These are phyloP conservation scores for Plantago coronopus DNA, from an alignment of 305 asterid genomes.

Conservation along the genomic window DNA sequence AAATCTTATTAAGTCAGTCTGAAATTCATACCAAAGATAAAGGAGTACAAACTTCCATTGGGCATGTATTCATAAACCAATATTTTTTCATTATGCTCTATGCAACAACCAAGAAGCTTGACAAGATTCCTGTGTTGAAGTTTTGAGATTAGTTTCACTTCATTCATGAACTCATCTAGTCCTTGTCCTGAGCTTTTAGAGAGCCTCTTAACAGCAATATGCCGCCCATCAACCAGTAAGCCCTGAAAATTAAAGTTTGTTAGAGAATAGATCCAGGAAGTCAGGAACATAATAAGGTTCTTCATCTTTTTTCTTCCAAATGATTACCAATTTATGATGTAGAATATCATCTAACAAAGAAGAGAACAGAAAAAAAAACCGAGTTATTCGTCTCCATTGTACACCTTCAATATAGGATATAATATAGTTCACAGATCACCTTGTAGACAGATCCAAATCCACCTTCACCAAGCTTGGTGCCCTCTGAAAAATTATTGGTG, in stretches of 20 bases:
- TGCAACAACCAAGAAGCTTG: constrained; percentile 9
- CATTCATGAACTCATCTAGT: background rate
- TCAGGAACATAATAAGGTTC: no score
- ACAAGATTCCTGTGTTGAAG: constrained; percentile 10
- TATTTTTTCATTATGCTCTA: background rate
- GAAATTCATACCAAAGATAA: background rate
- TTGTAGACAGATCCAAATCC: constrained; percentile 21
- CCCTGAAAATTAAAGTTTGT: background rate
- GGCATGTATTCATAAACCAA: constrained; percentile 7
- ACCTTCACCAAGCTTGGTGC: constrained; percentile 24
- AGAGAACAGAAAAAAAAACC: background rate
- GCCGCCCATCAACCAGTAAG: background rate
- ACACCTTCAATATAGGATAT: no score
- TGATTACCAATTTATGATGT: no score
- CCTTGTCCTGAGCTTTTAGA: constrained; percentile 8
- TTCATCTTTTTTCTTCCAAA: no score
- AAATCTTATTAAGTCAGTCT: background rate
- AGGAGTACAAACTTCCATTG: constrained; percentile 9
- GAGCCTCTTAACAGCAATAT: constrained; percentile 6
- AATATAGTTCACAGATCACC: background rate
- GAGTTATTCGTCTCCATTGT: no score
- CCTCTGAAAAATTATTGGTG: constrained; percentile 18
- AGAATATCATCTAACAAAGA: no score
- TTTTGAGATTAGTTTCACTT: constrained; percentile 7
- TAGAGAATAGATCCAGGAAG: no score